These are phyloP conservation scores for Acer saccharum DNA, from an alignment of 345 rosid species.

Conservation along the genomic window DNA sequence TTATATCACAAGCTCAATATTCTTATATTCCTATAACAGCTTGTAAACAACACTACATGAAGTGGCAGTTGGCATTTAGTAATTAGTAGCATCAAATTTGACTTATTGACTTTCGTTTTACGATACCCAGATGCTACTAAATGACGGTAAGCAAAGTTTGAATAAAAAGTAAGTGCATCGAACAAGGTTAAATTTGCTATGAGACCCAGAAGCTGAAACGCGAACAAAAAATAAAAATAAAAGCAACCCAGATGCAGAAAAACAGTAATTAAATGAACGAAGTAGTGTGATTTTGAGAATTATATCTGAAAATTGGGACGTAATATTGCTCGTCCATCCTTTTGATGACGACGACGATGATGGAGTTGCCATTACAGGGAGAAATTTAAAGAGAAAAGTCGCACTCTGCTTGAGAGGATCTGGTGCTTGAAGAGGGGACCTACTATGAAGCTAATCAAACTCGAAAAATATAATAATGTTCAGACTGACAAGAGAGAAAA, in stretches of 20 bases:
- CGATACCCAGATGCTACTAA: neutral
- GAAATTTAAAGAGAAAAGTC: neutral
- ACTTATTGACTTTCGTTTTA: neutral
- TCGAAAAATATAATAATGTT: too few relatives aligned
- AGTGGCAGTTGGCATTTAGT: too few relatives aligned
- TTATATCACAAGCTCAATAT: neutral
- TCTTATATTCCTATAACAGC: too few relatives aligned
- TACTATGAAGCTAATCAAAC: neutral
- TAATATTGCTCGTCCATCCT: constrained; percentile 62
- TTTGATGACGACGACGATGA: constrained; percentile 23
- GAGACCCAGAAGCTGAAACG: constrained; percentile 13
- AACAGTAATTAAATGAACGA: neutral
- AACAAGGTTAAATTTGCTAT: neutral
- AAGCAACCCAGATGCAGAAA: constrained; percentile 6
- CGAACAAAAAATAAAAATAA: neutral
- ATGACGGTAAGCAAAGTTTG: too few relatives aligned
- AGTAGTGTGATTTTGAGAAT: neutral
- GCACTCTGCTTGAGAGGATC: neutral
- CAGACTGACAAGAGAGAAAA: too few relatives aligned
- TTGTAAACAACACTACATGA: too few relatives aligned
- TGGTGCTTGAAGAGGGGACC: too few relatives aligned
- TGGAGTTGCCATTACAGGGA: constrained; percentile 34
- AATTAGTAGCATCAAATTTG: neutral
- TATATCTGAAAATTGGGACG: constrained; percentile 82
- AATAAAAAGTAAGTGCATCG: too few relatives aligned